Evolutionary conservation across 2,329 filamentous ascomycete species (phyloP).

Genomic region (Plenodomus biglobosus): DNA sequence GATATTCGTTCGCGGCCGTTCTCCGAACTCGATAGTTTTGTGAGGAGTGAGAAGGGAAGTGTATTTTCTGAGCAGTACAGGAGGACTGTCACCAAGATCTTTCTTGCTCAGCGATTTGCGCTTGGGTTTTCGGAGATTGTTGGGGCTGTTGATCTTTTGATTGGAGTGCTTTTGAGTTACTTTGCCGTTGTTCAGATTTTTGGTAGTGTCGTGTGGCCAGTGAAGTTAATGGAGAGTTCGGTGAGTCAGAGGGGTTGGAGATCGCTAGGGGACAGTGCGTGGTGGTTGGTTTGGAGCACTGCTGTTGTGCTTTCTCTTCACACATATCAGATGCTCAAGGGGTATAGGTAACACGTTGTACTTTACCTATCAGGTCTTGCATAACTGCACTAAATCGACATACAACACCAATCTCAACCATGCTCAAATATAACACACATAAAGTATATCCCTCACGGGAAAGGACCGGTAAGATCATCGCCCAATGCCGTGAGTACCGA

Average conservation of each 20-base stretch:
- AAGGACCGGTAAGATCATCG: neutral
- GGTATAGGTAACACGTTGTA: slow-evolving; percentile 22
- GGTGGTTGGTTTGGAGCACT: slow-evolving; percentile 9
- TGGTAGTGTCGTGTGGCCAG: neutral
- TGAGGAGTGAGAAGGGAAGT: slow-evolving; percentile 17
- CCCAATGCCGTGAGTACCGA: neutral
- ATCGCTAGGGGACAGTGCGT: neutral
- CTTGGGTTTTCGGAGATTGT: slow-evolving; percentile 44
- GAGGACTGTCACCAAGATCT: slow-evolving; percentile 43
- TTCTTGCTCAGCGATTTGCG: slow-evolving; percentile 46
- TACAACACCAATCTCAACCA: too few species aligned
- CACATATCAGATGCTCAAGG: slow-evolving; percentile 32
- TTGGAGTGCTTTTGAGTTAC: slow-evolving; percentile 62
- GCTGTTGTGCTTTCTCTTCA: slow-evolving; percentile 21
- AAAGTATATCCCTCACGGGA: neutral
- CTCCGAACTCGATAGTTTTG: slow-evolving; percentile 47
- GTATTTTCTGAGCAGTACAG: slow-evolving; percentile 39
- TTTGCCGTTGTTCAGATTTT: slow-evolving; percentile 20
- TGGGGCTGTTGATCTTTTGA: slow-evolving; percentile 72
- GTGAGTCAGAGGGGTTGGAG: neutral
- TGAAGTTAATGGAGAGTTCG: neutral
- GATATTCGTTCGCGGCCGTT: slow-evolving; percentile 44
- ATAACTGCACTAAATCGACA: too few species aligned
- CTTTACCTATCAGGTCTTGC: neutral
- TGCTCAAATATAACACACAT: neutral